Evolutionary conservation across 2,329 filamentous ascomycete species (phyloP).

Genomic region (Diaporthe ilicicola): DNA sequence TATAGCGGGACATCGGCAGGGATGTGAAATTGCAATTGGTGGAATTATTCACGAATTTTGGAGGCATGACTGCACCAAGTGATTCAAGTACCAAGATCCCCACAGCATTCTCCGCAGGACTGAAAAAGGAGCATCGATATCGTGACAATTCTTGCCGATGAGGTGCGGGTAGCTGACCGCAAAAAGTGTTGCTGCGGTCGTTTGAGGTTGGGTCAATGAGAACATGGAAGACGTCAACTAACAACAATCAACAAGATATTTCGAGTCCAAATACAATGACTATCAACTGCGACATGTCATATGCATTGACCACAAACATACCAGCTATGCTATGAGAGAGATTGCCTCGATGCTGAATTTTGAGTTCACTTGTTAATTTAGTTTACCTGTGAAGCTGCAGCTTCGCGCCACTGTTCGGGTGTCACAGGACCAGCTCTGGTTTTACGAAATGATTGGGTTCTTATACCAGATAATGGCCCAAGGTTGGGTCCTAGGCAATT

Average conservation of each 20-base stretch:
- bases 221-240: background rate
- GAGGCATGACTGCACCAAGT: background rate
- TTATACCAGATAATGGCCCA: too few relatives aligned
- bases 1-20: background rate
- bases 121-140: background rate
- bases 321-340: too few relatives aligned
- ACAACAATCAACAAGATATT: background rate
- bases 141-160: conserved; percentile 6
- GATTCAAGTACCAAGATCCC: background rate
- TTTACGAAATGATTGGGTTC: background rate
- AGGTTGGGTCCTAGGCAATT: too few relatives aligned
- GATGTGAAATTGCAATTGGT: conserved; percentile 12
- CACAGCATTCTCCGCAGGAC: background rate
- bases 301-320: too few relatives aligned
- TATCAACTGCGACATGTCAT: too few relatives aligned
- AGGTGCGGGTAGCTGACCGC: too few relatives aligned
- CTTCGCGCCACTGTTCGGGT: background rate
- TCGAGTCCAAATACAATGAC: too few relatives aligned
- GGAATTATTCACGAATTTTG: conserved; percentile 5
- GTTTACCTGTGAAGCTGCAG: too few relatives aligned
- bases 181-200: background rate
- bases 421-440: background rate
- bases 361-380: too few relatives aligned
- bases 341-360: too few relatives aligned
- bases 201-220: background rate